A percentile compares a stretch with the other conserved stretches of the same genome.
phyloP scores from a whole-genome alignment of 2,329 filamentous ascomycete genomes.

The Scytalidium sp. region DNA sequence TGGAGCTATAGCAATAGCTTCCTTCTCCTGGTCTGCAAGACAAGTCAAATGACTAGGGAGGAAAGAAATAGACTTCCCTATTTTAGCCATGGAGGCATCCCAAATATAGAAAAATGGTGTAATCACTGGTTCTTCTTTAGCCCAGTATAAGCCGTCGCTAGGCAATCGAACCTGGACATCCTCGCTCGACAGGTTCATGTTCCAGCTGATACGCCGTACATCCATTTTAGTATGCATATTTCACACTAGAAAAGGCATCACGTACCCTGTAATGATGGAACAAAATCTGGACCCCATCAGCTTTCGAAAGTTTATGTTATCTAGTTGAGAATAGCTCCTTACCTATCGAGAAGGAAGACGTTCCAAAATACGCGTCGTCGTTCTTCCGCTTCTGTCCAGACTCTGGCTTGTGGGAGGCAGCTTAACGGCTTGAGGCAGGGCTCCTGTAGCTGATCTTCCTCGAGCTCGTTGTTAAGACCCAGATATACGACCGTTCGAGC shows the following conservation, averaged over 20 bases:
- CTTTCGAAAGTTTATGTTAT: neutral
- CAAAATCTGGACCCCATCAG: constrained; percentile 2
- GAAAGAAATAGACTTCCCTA: neutral
- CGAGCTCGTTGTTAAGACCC: constrained; percentile 26
- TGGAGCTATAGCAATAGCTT: too few relatives aligned
- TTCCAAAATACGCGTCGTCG: neutral
- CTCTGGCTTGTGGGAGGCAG: neutral
- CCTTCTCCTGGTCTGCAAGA: neutral
- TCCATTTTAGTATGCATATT: too few relatives aligned
- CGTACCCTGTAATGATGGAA: constrained; percentile 8
- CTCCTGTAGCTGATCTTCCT: too few relatives aligned
- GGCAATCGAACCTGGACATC: neutral
- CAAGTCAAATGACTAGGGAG: neutral
- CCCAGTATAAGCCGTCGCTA: neutral
- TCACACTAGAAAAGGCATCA: neutral
- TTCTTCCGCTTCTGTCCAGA: neutral
- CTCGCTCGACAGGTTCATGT: neutral
- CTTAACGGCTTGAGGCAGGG: neutral
- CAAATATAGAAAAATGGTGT: neutral
- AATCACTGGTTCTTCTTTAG: neutral
- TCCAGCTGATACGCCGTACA: too few relatives aligned
- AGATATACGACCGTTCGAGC: constrained; percentile 35
- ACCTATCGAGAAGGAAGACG: neutral
- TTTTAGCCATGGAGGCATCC: neutral
- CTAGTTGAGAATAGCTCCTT: too few relatives aligned